These are phyloP conservation scores for Cyberlindnera saturnus DNA, from an alignment of 805 yeast species.

Conservation along the genomic window DNA sequence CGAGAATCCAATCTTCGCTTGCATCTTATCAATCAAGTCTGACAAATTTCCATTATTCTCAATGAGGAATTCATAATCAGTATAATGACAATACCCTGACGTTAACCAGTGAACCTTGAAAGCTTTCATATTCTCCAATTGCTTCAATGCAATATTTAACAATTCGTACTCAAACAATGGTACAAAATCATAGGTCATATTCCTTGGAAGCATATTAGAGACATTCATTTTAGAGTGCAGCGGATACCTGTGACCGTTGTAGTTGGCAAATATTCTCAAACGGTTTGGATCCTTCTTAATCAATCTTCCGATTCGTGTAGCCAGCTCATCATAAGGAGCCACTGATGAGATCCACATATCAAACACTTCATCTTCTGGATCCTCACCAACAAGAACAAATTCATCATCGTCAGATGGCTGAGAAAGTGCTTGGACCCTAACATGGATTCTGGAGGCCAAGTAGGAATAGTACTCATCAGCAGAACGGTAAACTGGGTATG, in stretches of 20 bases:
- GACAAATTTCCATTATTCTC: constrained; percentile 52
- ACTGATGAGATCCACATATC: constrained; percentile 66
- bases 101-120: constrained; percentile 68
- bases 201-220: constrained; percentile 30
- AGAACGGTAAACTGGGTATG: constrained; percentile 29
- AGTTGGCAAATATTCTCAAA: constrained; percentile 60
- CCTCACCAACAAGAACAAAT: constrained; percentile 33
- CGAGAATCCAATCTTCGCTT: constrained; percentile 46
- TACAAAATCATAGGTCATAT: constrained; percentile 25
- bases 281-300: constrained; percentile 52
- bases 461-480: constrained; percentile 46
- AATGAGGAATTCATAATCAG: constrained; percentile 62
- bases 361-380: constrained; percentile 25
- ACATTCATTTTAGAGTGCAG: constrained; percentile 28
- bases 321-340: constrained; percentile 53
- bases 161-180: constrained; percentile 67
- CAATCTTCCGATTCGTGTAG: constrained; percentile 50
- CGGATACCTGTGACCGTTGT: constrained; percentile 52
- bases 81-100: constrained; percentile 64
- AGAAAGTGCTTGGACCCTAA: constrained; percentile 40
- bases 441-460: constrained; percentile 54
- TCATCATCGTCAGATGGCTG: constrained; percentile 43
- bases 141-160: constrained; percentile 65
- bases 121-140: constrained; percentile 69
- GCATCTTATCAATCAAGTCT: constrained; percentile 50